Conservation (phyloP, 1,139 yeast species). For the Lizanozyma gosingica region DNA sequence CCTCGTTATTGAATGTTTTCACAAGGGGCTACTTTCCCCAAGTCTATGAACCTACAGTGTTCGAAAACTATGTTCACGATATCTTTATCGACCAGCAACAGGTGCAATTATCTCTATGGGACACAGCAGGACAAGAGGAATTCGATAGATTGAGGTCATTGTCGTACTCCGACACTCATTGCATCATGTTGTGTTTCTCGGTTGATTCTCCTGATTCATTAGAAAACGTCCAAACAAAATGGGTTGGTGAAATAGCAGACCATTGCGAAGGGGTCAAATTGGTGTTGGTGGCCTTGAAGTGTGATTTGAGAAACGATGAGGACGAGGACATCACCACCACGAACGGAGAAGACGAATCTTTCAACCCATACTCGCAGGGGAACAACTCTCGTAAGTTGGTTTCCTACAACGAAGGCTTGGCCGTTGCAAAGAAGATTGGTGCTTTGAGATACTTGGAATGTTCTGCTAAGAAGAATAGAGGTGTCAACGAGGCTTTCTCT, state of each 20-base stretch:
- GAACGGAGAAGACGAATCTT: constrained; percentile 15
- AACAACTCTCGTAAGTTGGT: constrained; percentile 20
- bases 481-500: constrained; percentile 94
- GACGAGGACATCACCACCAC: constrained; percentile 16
- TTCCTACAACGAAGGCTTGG: constrained; percentile 73
- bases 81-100: constrained; percentile 93
- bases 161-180: constrained; percentile 91
- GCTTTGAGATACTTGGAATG: constrained; percentile 86
- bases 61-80: constrained; percentile 96
- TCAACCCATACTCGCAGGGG: constrained; percentile 20
- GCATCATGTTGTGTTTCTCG: constrained; percentile 92
- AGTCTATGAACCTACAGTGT: constrained; percentile 96
- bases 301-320: constrained; percentile 66
- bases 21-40: constrained; percentile 98
- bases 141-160: constrained; percentile 86
- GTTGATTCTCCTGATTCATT: constrained; percentile 91
- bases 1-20: constrained; percentile 88
- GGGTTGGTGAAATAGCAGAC: constrained; percentile 96
- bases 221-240: constrained; percentile 87
- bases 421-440: constrained; percentile 79
- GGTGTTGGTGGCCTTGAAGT: constrained; percentile 87
- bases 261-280: constrained; percentile 95
- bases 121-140: constrained; percentile 98
- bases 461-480: constrained; percentile 88
- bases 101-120: constrained; percentile 91